These are phyloP conservation scores for Apiospora saccharicola DNA, from an alignment of 2,329 filamentous ascomycete genomes.

Conservation along the genomic window DNA sequence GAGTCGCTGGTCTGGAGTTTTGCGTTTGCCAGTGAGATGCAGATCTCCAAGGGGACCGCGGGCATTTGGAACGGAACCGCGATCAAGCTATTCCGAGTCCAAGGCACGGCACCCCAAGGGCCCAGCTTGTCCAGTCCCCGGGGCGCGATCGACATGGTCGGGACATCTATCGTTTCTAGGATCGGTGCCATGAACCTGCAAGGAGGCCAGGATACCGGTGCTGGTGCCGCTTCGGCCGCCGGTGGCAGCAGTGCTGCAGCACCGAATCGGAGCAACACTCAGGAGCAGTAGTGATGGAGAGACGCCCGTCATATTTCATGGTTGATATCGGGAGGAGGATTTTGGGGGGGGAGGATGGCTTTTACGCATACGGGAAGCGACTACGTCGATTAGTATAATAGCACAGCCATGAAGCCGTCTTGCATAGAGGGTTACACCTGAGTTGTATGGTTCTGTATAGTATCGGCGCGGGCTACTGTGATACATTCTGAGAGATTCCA, in stretches of 20 bases:
- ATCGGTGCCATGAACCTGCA: slow-evolving; percentile 83
- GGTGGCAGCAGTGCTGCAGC: background rate
- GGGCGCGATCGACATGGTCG: slow-evolving; percentile 92
- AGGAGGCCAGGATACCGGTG: slow-evolving; percentile 40
- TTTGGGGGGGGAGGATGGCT: background rate
- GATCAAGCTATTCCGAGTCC: slow-evolving; percentile 88
- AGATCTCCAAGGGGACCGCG: slow-evolving; percentile 83
- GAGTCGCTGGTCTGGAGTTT: slow-evolving; percentile 94
- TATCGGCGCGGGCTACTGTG: background rate
- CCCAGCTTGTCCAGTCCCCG: slow-evolving; percentile 85
- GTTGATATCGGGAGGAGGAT: background rate
- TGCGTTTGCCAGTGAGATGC: slow-evolving; percentile 89
- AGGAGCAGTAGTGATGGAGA: background rate
- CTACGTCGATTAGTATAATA: background rate
- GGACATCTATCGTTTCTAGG: slow-evolving; percentile 85
- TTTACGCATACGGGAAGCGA: background rate
- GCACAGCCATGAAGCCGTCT: background rate
- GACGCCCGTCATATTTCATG: background rate
- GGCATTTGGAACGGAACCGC: slow-evolving; percentile 93
- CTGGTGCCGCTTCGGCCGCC: background rate
- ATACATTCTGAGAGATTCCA: background rate
- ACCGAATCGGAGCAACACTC: background rate
- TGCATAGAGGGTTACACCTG: background rate
- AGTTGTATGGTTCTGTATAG: slow-evolving; percentile 1
- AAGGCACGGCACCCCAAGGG: slow-evolving; percentile 81